Evolutionary conservation across 345 rosid species (phyloP), one percentile per base, ranked within the genome.

Genomic region (Eucalyptus pauciflora): DNA sequence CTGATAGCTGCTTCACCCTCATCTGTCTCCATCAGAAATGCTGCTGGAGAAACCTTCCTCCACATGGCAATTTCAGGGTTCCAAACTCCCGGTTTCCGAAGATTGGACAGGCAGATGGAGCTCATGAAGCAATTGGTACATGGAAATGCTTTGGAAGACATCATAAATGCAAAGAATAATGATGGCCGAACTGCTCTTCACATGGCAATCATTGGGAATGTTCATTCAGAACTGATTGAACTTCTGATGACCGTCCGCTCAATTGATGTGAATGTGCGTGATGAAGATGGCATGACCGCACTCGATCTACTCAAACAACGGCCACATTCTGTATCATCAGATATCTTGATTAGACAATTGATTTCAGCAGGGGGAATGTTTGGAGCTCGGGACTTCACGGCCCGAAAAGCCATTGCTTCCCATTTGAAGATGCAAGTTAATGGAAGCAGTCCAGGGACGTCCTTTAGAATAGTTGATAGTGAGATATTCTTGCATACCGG

Each of bases 141-240:
- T 85, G 93, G 94, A 37, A 91, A 88, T 60, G 64, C 88, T 49
- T 79, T 92, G 87, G 95, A 92, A 87, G 93, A 92, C 88, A 90
- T 96, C 51, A 93, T 97, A 87, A 96, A 96, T 88, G 93, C 91
- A 52, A 92, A 91, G 90, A 96, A 93, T 86, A 95, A 94, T 25
- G 97, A 95, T n/a, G 98, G 98, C 87, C 94, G 96, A 50, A 96
- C 99, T 79, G 96, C 98, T 69, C 99, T 96, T 88, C 99, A 97
- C 93, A 89, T 92, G 95, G 98, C 99, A 45, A 94, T 97, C 90
- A n/a, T 93, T 7, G 97, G 95, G 87, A 97, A 96, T 88, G 94
- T 95, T 89, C 98, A 97, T 50, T 89, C 94, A 5, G 96, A 96
- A 71, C 94, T 96, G 9, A 96, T 95, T 54, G 95, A 95, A 92